Conservation (phyloP, 192 early-diverging fungal genomes). For the Mortierella antarctica region DNA sequence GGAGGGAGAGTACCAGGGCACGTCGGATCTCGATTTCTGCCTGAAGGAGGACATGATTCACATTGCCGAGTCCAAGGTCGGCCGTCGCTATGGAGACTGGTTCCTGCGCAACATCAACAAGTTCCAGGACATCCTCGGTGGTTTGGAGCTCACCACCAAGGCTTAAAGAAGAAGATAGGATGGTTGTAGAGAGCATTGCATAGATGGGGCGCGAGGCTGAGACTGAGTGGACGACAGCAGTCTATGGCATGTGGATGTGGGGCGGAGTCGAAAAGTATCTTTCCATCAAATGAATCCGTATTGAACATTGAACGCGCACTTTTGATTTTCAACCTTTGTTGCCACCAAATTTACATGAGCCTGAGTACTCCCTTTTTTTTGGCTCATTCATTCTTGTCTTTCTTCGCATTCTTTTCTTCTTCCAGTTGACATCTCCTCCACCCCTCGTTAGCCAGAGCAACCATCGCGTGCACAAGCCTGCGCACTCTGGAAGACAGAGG, state of each 20-base stretch:
- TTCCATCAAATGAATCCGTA: not conserved
- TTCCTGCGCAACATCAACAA: constrained; percentile 95
- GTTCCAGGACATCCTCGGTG: constrained; percentile 72
- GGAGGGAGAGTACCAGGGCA: constrained; percentile 83
- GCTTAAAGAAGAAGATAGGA: constrained; percentile 8
- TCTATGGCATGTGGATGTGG: too few species aligned
- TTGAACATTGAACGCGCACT: not conserved
- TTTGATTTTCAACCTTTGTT: too few species aligned
- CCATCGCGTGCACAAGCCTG: too few species aligned
- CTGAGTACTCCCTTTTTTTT: too few species aligned
- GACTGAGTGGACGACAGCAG: too few species aligned
- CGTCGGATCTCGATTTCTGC: constrained; percentile 93
- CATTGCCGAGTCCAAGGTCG: constrained; percentile 94
- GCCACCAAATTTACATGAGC: too few species aligned
- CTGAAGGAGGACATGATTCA: constrained; percentile 95
- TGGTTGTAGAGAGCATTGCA: not conserved
- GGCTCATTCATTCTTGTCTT: not conserved
- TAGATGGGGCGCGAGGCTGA: too few species aligned
- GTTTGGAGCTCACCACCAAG: constrained; percentile 46
- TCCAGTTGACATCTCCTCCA: not conserved
- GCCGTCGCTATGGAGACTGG: constrained; percentile 94
- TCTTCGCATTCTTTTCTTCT: not conserved
- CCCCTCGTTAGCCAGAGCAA: not conserved
- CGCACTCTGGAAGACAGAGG: not conserved
- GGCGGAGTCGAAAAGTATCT: too few species aligned